Base-by-base conservation (phyloP, 352 stramenopile genomes). In the Phytophthora syringae region DNA sequence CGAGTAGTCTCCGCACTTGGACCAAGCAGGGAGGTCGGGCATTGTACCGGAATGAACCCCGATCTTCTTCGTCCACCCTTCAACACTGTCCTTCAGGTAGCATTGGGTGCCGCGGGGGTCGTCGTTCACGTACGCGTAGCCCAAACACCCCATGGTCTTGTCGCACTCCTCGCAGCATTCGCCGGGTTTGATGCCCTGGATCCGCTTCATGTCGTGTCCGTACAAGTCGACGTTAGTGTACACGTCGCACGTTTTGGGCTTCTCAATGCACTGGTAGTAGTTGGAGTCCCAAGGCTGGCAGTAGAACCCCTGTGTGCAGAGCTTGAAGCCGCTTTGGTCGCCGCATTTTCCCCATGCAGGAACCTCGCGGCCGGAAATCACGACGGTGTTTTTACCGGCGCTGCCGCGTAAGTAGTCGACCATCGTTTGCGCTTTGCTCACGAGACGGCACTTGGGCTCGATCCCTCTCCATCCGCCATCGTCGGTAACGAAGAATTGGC, bases 61-160 rank as follows among this genome's bases (percentile, higher is more conserved):
- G 3, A 68, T 25, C 45, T 68, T 68, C 52, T 68, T 68, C 16
- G 52, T 47, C 52, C 73, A 49, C 37, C 70, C 25, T 54, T 66
- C 42, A 47, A 52, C 20, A 15, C 63, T 69, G 34, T 53, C 67
- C 58, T 81, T 81, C 36, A 81, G 57, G 58, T 77, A 81, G 60
- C 73, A 81, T 52, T 63, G 69, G 10, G 73, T 67, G 16, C 60
- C 39, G 5, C 67, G 69, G 18, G 73, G 69, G 48, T 76, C 72
- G 58, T 57, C 75, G 68, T 82, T 80, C 51, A 79, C 66, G 52
- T 67, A 82, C 47, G 74, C 79, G 67, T 82, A 82, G 18, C 68
- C 71, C 57, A 71, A 67, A 67, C 74, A 82, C 34, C 74, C 67
- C 2, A 37, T 15, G 7, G 52, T 74, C 16, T 66, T 64, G 25